These are phyloP conservation scores for Nakaseomyces uthaithaninus DNA, from an alignment of 1,139 yeast species.

Conservation along the genomic window DNA sequence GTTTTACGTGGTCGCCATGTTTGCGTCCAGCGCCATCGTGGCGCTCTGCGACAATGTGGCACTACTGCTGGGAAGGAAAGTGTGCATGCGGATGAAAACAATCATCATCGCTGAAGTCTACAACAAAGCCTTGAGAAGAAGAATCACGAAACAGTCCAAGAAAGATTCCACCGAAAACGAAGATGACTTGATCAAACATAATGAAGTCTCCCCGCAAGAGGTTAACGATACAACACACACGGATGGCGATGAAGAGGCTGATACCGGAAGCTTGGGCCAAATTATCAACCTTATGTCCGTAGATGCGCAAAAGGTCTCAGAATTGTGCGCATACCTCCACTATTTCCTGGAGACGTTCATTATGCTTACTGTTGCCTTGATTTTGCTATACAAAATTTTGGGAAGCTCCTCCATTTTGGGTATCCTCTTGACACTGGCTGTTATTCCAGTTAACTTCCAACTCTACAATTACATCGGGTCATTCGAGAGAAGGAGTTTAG, in stretches of 20 bases:
- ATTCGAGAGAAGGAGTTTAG: conserved; percentile 4
- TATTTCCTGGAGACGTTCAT: conserved; percentile 6
- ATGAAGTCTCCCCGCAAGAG: conserved; percentile 18
- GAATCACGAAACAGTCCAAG: conserved; percentile 41
- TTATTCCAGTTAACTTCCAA: conserved; percentile 8
- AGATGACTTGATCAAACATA: background rate
- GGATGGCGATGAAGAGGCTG: conserved; percentile 26
- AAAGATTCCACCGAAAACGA: conserved; percentile 18
- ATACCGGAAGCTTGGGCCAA: conserved; percentile 68
- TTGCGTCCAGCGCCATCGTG: conserved; percentile 51
- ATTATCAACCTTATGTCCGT: conserved; percentile 41
- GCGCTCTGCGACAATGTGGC: conserved; percentile 71
- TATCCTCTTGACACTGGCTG: conserved; percentile 3
- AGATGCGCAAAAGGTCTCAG: conserved; percentile 47
- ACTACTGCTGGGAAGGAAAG: conserved; percentile 83
- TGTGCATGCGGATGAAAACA: conserved; percentile 84
- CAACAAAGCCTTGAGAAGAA: conserved; percentile 83
- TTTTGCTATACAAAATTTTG: conserved; percentile 6
- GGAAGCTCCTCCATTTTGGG: conserved; percentile 9
- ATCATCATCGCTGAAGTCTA: conserved; percentile 85
- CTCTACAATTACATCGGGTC: conserved; percentile 6
- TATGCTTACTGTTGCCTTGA: conserved; percentile 8
- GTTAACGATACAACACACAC: conserved; percentile 24
- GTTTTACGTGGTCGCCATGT: conserved; percentile 74
- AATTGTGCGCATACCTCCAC: conserved; percentile 17